Base-by-base conservation (phyloP, 805 yeast species). In the Starmerella bombi region DNA sequence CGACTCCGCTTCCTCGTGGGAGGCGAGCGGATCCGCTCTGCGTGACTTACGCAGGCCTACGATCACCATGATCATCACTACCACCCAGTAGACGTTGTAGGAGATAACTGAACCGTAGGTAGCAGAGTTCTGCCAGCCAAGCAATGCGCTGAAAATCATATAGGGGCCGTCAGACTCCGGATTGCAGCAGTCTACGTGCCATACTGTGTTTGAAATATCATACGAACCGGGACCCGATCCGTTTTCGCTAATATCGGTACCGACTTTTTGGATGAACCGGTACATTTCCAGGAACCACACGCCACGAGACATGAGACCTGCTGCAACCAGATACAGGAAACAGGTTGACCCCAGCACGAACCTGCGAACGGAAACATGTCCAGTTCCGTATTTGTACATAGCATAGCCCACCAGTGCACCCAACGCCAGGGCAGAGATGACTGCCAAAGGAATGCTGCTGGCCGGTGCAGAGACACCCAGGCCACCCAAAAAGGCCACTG, bases 111-210 rank as follows among this genome's bases (percentile, higher is more conserved):
- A 80, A 3, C 93, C 93, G 55, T 79, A 82, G 0, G 96, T 85
- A 3, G 94, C 95, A 48, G 86, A 74, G 58, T 85, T 85, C 12
- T 91, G 84, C 96, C 96, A 85, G 2, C 96, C 96, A 37, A 85
- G 69, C 4, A 85, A 65, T 1, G 94, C 95, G 27, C 86, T 83
- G 52, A 81, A 68, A 27, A 85, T 65, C 93, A 84, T 83, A 94
- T 93, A 85, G 25, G 77, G 74, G 3, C 93, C 93, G 54, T 85
- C 95, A n/a, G 72, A 80, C 50, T 81, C 79, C 19, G 94, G 93
- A 58, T 84, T 84, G 62, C 96, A 85, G 59, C 94, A 84, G 60
- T 85, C 83, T 20, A 85, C 94, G 58, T 85, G 96, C 96, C 96
- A 85, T 2, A 85, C 76, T 5, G 91, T 75, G 36, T 68, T 71